A percentile compares a stretch with the other conserved stretches of the same genome.
These are phyloP conservation scores for Raphidocelis subcapitata DNA, from an alignment of 139 green algal genomes.

Conservation along the genomic window DNA sequence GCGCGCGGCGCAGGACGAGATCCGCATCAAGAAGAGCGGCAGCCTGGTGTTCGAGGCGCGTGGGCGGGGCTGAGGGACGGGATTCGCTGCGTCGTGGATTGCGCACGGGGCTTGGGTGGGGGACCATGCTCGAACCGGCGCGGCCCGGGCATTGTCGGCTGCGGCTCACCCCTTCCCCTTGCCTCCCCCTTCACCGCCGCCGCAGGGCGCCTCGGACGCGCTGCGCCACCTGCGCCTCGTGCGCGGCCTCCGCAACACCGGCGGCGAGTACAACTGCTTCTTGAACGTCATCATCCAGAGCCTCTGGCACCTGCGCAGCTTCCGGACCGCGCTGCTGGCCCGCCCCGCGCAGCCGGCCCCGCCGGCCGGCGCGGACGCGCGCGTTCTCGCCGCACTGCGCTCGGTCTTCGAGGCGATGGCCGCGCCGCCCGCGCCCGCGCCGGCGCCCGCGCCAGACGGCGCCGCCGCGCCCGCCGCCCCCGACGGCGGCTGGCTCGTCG, in stretches of 20 bases:
- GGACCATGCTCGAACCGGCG: too few species aligned
- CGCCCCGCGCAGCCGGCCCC: neutral
- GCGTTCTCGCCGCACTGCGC: conserved; percentile 46
- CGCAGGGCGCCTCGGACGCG: conserved; percentile 26
- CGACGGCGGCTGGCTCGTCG: conserved; percentile 40
- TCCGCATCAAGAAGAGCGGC: too few species aligned
- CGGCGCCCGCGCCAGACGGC: neutral
- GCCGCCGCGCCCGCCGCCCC: neutral
- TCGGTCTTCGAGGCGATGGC: conserved; percentile 52
- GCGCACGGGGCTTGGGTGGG: too few species aligned
- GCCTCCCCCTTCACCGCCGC: too few species aligned
- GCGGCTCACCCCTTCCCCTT: too few species aligned
- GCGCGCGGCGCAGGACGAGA: too few species aligned
- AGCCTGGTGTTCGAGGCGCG: too few species aligned
- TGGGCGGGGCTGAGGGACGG: too few species aligned
- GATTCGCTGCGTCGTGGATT: too few species aligned
- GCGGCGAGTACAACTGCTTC: conserved; percentile 74
- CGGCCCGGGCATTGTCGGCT: too few species aligned
- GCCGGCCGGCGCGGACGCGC: conserved; percentile 29
- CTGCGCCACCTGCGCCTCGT: conserved; percentile 42
- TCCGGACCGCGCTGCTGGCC: conserved; percentile 52
- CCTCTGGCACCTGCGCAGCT: conserved; percentile 64
- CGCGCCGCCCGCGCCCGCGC: neutral
- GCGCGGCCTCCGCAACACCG: conserved; percentile 60
- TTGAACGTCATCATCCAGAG: conserved; percentile 78